Evolutionary conservation across 73 alveolate species (phyloP), one percentile per base, ranked within the genome.

Genomic region (Tetrahymena malaccensis): DNA sequence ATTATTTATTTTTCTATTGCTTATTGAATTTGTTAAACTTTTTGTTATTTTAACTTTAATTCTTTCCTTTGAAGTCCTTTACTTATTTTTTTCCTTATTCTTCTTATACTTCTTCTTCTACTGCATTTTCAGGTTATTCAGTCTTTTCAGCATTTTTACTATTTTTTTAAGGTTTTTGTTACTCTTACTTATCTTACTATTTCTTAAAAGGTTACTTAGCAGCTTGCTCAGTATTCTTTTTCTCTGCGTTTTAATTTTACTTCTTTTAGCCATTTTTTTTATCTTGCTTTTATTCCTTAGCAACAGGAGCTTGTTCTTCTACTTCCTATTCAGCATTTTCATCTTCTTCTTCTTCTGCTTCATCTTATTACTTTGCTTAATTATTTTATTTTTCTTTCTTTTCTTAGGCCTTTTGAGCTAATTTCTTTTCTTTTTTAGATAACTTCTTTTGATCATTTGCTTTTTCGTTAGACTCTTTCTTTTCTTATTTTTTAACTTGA

Each of bases 381-480:
- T 21, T 50, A 50, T 50, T 50, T 15, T 50, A 50, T 31, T 70
- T 70, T 70, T 70, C 89, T 70, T 70, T 70, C 31, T 70, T 70
- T 31, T 70, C 89, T 31, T 70, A 70, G 37, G 37, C 89, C 43
- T 70, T 70, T 70, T 70, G 22, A 70, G 89, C 89, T 27, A 70
- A 27, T 55, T 35, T 85, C 38, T 43, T 85, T 43, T 35, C 58
- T 35, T 85, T 38, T 96, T 93, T 43, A 38, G 93, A 56, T 33
- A 70, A 43, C 12, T 96, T 94, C 70, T 31, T 96, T 85, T 70
- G 93, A 34, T 85, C 50, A 84, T 96, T 57, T 85, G 34, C 94
- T 94, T 70, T 84, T 19, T 95, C 50, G 93, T 96, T 57, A 43
- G 34, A 93, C 43, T 93, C 34, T 43, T 43, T 34, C 56, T 96